Evolutionary conservation across 2,329 filamentous ascomycete species (phyloP).

Genomic region (Botryotinia calthae): DNA sequence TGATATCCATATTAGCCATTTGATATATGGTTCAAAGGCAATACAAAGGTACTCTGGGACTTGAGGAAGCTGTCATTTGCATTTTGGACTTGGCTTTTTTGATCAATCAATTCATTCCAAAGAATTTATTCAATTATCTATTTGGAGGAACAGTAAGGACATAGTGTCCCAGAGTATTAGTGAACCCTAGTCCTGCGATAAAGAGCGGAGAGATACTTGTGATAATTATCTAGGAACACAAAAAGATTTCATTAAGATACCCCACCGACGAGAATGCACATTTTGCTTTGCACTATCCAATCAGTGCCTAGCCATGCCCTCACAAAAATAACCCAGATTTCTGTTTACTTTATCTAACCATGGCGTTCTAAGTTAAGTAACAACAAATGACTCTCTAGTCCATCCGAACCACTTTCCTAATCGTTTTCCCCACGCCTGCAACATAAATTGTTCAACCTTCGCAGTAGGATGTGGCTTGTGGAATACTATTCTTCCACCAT

Average conservation of each 20-base stretch:
- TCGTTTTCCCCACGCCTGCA: not conserved
- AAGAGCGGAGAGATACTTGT: not conserved
- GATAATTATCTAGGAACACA: not conserved
- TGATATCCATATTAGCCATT: not conserved
- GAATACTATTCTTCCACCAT: not conserved
- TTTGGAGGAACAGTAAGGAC: not conserved
- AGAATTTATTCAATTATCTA: not conserved
- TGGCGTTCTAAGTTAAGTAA: not conserved
- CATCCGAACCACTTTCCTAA: not conserved
- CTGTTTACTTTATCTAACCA: not conserved
- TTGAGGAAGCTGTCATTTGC: not conserved
- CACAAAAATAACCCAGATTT: not conserved
- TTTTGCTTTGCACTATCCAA: not conserved
- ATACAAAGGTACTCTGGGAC: too few species aligned
- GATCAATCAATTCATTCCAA: not conserved
- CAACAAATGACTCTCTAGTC: not conserved
- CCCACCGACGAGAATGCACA: not conserved
- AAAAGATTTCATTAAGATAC: not conserved
- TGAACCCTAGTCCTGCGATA: fast-evolving
- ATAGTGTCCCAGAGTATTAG: not conserved
- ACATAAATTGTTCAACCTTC: not conserved
- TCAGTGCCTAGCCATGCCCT: fast-evolving
- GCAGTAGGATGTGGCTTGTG: not conserved
- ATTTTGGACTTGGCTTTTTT: not conserved
- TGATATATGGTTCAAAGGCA: not conserved